Base-by-base conservation (phyloP, 345 rosid species). In the Bretschneidera sinensis region DNA sequence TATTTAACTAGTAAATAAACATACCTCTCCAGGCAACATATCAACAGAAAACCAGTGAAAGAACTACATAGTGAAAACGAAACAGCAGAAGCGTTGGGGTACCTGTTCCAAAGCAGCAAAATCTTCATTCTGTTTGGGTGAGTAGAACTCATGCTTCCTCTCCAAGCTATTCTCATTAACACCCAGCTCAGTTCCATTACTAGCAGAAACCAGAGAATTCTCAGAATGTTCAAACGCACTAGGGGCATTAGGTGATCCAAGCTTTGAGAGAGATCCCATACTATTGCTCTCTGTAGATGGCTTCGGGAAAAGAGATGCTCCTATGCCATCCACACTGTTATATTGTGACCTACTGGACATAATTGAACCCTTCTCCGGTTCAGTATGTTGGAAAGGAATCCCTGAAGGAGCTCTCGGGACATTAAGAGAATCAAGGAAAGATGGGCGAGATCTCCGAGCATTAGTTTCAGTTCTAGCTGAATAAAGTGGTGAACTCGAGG, bases 31-130 rank as follows among this genome's bases (percentile, higher is more conserved):
- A 39, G 10, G 45, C 15, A 11, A 13, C 16, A 39, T 11, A 14
- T 39, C 45, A 39, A 39, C 6, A 11, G 15, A 39, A 39, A 39
- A 5, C 45, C 4, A 5, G 11, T 4, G 15, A 11, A 39, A 11
- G 16, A 39, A 39, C 45, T 14, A 39, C 45, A 11, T 1, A 39
- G 45, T 4, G 15, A 39, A 39, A 9, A 13, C 15, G 15, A 9
- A 5, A 39, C 4, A 39, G 8, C 3, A 28, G 8, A 39, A 39
- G 15, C 15, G 16, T 39, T 39, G 45, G 2, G 45, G 45, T 68
- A 95, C 99, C 94, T 95, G 99, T 71, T 95, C 99, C 78, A 95
- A 72, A 66, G 96, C 81, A 70, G 84, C 59, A 79, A 95, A 88
- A 80, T 91, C 97, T 69, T 87, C 98, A 68, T 85, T 80, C 54